Evolutionary conservation across 306 rosid genomes (phyloP), one percentile per base, ranked within the genome.

Genomic region (Casuarina equisetifolia): DNA sequence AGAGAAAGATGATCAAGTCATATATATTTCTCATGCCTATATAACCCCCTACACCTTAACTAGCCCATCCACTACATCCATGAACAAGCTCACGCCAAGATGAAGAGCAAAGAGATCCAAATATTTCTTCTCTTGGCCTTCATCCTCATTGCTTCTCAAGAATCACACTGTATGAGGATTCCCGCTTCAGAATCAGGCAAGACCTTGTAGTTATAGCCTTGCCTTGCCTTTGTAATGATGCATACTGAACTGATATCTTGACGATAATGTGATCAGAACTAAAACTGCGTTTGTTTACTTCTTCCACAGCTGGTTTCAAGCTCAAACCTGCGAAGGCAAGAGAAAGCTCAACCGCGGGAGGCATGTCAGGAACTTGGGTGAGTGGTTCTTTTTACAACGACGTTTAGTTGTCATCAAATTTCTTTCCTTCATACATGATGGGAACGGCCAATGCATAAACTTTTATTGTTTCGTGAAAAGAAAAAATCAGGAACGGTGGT

Each of bases 171-270:
- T 13, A 6, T 20, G 43, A 35, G 67, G 73, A 73, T 61, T 52
- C 79, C 7, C 36, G 66, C 74, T 13, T 77, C 45, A 57, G 72
- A 58, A 57, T 69, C 84, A 51, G 79, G 82, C 70, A 82, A 74
- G 70, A 9, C 0, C n/a, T 50, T 48, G 32, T 25, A 1, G 32
- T n/a, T n/a, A n/a, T 67, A 7, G 35, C 12, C 59, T 68, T n/a
- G n/a, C 72, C 36, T 43, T 67, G 39, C 55, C 25, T 4, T 17
- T 17, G 11, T 19, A 3, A 69, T 45, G 10, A 44, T 44, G 36
- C 54, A 43, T 35, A 15, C 39, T 63, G 12, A 68, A 68, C 35
- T 67, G 72, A 13, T 61, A 62, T 36, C 69, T 36, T 62, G 13
- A 62, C 44, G 12, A 62, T 11, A 7, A 36, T 44, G 73, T 9